Evolutionary conservation across 495 filamentous ascomycete genomes (phyloP), one percentile per base, ranked within the genome.

Genomic region (Friedmanniomyces endolithicus): DNA sequence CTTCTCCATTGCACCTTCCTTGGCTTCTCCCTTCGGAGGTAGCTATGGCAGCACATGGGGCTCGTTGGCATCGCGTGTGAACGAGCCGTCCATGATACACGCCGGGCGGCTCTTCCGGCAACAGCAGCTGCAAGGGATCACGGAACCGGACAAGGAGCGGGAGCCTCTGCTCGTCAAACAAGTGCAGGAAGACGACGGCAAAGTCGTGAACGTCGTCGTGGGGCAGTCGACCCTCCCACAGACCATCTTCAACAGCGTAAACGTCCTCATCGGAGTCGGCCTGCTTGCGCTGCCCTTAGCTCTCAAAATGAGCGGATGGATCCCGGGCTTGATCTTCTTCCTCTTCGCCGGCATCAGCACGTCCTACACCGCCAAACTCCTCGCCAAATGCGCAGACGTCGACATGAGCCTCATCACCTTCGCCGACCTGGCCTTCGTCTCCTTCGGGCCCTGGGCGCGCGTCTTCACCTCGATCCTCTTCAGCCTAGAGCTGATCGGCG

Each of bases 221-320:
- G 92, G 92, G 34, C 88, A 90, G 73, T 94, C 87, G 11, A 98
- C 92, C 1, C 71, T 96, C 27, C 89, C 90, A 1, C 92, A 98
- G 71, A 97, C 92, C 0, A 76, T 96, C 56, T 95, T 98, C 71
- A 98, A 98, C 66, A 92, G 87, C 16, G 88, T 94, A 50, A 98
- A 98, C 64, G 87, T 95, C 34, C 70, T 98, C 39, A 90, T 98
- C 57, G 92, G 92, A 17, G 82, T 98, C 44, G 92, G 92, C 0
- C 68, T 98, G 19, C 70, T 98, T 46, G 90, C 85, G 71, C 73
- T 98, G 53, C 94, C 92, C 11, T 76, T 98, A 64, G 92, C 85
- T 2, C 72, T 98, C 62, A 88, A 85, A 57, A 89, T 96, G 62
- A 81, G 86, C 25, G 92, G 92, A 22, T 97, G 92, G 92, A 60